Evolutionary conservation across 352 stramenopile genomes (phyloP).

Genomic region (Globisporangium solare): DNA sequence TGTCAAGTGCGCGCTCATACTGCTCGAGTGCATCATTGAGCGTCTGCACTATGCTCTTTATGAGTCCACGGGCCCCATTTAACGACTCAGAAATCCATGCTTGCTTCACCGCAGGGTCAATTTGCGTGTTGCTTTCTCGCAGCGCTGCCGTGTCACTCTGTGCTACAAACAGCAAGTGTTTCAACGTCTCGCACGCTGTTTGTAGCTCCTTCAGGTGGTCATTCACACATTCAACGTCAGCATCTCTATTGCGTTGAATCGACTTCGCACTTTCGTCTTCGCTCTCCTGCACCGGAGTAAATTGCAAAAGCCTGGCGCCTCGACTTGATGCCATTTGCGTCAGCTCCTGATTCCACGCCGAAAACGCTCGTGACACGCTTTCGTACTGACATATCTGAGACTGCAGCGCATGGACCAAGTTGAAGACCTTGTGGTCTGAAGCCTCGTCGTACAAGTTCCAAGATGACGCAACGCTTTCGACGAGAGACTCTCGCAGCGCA

Average conservation of each 20-base stretch:
- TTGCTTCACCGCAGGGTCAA: conserved; percentile 1
- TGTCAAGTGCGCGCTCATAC: conserved; percentile 12
- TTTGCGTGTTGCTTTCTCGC: not conserved
- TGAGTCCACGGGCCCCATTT: conserved; percentile 11
- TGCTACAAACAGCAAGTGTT: conserved; percentile 31
- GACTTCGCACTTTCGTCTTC: conserved; percentile 3
- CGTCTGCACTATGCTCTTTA: conserved; percentile 18
- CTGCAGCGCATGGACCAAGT: not conserved
- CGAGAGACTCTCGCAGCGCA: conserved; percentile 19
- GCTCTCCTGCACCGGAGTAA: not conserved
- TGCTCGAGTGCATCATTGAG: conserved; percentile 16
- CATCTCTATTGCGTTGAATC: conserved; percentile 1
- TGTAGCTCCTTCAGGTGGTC: conserved; percentile 32
- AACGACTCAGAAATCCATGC: conserved; percentile 5
- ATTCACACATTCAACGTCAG: not conserved
- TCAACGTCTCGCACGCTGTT: conserved; percentile 46
- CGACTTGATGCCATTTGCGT: conserved; percentile 4
- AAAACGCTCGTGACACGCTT: not conserved
- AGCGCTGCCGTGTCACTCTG: conserved; percentile 30
- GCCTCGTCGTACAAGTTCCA: conserved; percentile 15
- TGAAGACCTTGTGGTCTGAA: conserved; percentile 6
- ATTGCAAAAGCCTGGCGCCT: not conserved
- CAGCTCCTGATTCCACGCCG: conserved; percentile 2
- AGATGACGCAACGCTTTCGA: conserved; percentile 10
- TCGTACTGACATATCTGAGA: not conserved